Percentiles rank a stretch among this genome's conserved stretches.
These are phyloP conservation scores for Brettanomyces naardenensis DNA, from an alignment of 805 yeast species.

Conservation along the genomic window DNA sequence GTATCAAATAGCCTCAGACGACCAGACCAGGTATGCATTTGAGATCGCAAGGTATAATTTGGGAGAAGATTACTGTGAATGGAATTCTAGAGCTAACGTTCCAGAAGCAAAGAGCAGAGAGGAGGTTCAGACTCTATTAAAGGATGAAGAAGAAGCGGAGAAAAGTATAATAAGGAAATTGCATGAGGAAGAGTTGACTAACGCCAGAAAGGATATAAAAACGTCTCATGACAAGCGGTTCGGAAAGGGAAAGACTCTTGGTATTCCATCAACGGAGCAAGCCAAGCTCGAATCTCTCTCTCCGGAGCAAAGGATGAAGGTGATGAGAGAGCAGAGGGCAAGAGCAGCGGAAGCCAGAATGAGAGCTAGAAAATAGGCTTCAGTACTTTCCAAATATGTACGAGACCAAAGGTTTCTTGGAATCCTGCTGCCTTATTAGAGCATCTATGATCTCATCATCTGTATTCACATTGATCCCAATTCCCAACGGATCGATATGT, in stretches of 20 bases:
- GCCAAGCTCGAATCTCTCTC: conserved; percentile 52
- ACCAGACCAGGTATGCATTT: conserved; percentile 44
- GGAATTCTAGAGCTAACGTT: conserved; percentile 55
- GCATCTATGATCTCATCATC: conserved; percentile 29
- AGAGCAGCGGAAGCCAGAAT: conserved; percentile 92
- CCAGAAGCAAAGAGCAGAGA: conserved; percentile 54
- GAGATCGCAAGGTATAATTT: conserved; percentile 58
- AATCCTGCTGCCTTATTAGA: conserved; percentile 17
- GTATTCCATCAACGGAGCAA: conserved; percentile 19
- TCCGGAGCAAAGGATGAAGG: conserved; percentile 63
- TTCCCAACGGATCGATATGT: conserved; percentile 48
- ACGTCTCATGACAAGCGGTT: conserved; percentile 5
- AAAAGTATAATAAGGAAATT: conserved; percentile 31
- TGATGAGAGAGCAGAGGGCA: conserved; percentile 93
- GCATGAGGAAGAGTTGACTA: conserved; percentile 33
- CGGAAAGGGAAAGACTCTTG: conserved; percentile 1
- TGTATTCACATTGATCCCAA: conserved; percentile 8
- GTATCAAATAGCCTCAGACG: conserved; percentile 51
- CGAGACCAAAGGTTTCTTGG: conserved; percentile 24
- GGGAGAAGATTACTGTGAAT: conserved; percentile 65
- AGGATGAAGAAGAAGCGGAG: conserved; percentile 26
- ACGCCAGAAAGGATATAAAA: conserved; percentile 4
- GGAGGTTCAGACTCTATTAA: conserved; percentile 38
- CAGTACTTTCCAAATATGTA: conserved; percentile 32
- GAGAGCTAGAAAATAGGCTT: conserved; percentile 17